These are phyloP conservation scores for Coelastrella sp. DNA, from an alignment of 139 green algal genomes.

Conservation along the genomic window DNA sequence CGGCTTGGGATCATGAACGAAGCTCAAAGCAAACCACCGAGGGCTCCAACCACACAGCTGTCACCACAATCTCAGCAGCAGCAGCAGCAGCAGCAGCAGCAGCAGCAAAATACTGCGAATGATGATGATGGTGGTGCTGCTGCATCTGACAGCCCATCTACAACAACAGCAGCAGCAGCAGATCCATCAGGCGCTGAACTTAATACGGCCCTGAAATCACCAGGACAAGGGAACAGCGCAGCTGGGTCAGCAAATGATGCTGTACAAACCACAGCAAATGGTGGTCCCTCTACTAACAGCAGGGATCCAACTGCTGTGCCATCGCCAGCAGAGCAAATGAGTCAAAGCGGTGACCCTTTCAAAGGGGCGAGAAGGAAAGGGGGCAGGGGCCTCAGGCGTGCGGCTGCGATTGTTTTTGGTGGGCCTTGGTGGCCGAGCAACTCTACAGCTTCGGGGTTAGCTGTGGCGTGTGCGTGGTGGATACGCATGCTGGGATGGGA, in stretches of 20 bases:
- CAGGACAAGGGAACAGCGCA: no score
- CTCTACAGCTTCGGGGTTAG: background rate
- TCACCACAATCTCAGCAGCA: no score
- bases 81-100: background rate
- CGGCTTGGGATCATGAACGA: background rate
- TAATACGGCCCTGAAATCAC: no score
- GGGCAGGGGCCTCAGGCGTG: background rate
- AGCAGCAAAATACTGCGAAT: background rate
- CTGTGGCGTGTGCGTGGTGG: background rate
- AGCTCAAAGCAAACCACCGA: no score
- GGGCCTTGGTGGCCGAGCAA: background rate
- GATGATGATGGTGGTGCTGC: background rate
- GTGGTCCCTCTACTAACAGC: no score
- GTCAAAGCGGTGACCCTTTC: no score
- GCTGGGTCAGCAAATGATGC: no score
- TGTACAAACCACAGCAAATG: no score
- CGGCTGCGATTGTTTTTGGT: background rate
- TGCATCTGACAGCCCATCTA: background rate
- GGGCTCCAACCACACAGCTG: no score
- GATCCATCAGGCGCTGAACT: no score
- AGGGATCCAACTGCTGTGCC: no score
- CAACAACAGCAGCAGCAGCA: background rate
- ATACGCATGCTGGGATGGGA: constrained; percentile 7
- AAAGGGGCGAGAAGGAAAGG: background rate
- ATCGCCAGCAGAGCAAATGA: no score